Conservation (phyloP, 345 rosid species). For the Erodium maritimum region DNA sequence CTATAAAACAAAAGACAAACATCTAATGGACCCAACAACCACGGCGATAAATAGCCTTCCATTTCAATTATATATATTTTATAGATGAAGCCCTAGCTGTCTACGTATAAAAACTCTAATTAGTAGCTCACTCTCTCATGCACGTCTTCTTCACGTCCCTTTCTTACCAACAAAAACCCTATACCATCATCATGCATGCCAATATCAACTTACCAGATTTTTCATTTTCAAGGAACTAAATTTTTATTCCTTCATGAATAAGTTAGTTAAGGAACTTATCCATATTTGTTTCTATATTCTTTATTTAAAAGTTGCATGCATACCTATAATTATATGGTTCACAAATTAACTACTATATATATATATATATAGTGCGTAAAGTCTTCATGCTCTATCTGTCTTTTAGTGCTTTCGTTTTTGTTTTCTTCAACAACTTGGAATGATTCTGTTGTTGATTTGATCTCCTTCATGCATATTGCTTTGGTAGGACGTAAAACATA, state of each 20-base stretch:
- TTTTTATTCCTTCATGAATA: slow-evolving; percentile 15
- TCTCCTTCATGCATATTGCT: slow-evolving; percentile 83
- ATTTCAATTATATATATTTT: background rate
- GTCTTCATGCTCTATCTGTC: slow-evolving; percentile 20
- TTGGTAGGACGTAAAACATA: slow-evolving; percentile 61
- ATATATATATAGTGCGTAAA: background rate
- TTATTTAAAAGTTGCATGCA: slow-evolving; percentile 6
- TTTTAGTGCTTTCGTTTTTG: slow-evolving; percentile 20
- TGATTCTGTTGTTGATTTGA: slow-evolving; percentile 58
- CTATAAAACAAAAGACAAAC: background rate
- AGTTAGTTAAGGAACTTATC: background rate
- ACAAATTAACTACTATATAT: too few species aligned
- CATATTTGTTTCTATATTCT: background rate
- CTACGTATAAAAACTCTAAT: slow-evolving; percentile 10
- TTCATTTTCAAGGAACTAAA: too few species aligned
- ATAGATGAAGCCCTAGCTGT: slow-evolving; percentile 2
- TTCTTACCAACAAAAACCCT: slow-evolving; percentile 6
- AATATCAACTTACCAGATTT: too few species aligned
- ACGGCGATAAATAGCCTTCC: slow-evolving; percentile 18
- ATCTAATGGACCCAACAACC: slow-evolving; percentile 25
- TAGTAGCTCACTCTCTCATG: slow-evolving; percentile 26
- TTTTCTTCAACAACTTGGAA: slow-evolving; percentile 31
- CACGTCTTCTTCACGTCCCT: slow-evolving; percentile 53
- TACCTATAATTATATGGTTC: too few species aligned
- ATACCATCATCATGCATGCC: too few species aligned